Evolutionary conservation across 306 rosid genomes (phyloP), one percentile per base, ranked within the genome.

Genomic region (Citrullus amarus): DNA sequence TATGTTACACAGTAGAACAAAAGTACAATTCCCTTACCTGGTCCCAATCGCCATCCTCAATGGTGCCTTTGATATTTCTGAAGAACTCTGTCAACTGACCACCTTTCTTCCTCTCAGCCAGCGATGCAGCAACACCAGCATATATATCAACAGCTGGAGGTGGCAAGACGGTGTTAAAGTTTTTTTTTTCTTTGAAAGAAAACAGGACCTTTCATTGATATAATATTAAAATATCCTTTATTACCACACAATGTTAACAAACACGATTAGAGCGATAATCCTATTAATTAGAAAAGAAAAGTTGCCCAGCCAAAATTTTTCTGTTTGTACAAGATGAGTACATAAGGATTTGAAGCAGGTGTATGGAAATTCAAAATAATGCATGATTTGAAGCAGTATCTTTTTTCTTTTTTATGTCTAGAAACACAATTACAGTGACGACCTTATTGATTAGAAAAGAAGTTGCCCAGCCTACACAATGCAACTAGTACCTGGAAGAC

Each of bases 1-100:
- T 41, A 18, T 13, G 57, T 22, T 70, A 46, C 8, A 71, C 13
- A 48, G 2, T 71, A 44, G 41, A 46, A 48, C 20, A 46, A 68
- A 44, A 46, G 39, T 59, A 68, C 55, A 59, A 80, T 50, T 72
- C 25, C 44, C 83, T 78, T 84, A 92, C 98, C 97, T 92, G 97
- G 87, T 95, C 98, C 97, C 97, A 92, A 72, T 95, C 98, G 34
- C 90, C 96, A 7, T 95, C 98, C 61, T 92, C 97, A 85, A 95
- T 90, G 77, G 98, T 95, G 73, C 98, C 93, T 81, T 92, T 95
- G 75, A 95, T 92, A 81, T 92, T 92, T 83, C 88, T 90, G 79
- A 95, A 92, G 85, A 95, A 90, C 80, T 92, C 96, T 44, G 98
- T 92, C 88, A 95, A 89, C 79, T 95, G 96, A 83, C 96, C 78